Evolutionary conservation across 75 land plant species (phyloP).

Genomic region (Picea sitchensis): DNA sequence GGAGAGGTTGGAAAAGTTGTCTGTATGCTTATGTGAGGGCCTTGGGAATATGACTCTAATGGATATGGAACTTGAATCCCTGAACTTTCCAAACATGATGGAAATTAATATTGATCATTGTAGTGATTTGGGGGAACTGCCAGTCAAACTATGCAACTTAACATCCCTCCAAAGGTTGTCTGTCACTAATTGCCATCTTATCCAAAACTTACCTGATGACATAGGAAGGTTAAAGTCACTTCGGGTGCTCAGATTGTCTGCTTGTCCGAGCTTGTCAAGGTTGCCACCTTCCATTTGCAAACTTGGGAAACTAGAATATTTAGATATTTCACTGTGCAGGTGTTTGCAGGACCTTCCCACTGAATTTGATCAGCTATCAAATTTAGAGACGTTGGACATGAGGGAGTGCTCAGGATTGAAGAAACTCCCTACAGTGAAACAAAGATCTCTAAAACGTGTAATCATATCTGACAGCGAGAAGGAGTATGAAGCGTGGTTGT

Average conservation of each 20-base stretch:
- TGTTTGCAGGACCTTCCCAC: constrained; percentile 41
- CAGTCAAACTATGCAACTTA: constrained; percentile 27
- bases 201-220: constrained; percentile 35
- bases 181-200: constrained; percentile 47
- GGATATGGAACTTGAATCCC: neutral
- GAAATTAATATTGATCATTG: constrained; percentile 56
- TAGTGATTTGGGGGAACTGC: constrained; percentile 33
- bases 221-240: constrained; percentile 31
- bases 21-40: constrained; percentile 42
- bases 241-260: constrained; percentile 35
- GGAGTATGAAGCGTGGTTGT: neutral
- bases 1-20: constrained; percentile 30
- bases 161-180: constrained; percentile 25
- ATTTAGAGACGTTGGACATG: constrained; percentile 60
- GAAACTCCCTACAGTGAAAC: constrained; percentile 23
- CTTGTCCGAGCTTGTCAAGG: constrained; percentile 39
- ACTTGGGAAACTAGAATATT: constrained; percentile 32
- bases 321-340: constrained; percentile 52
- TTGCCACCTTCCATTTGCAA: constrained; percentile 37
- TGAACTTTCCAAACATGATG: constrained; percentile 32
- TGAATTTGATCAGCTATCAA: constrained; percentile 23
- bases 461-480: neutral
- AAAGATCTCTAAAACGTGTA: neutral
- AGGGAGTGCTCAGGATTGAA: constrained; percentile 41
- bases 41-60: constrained; percentile 11